These are phyloP conservation scores for Noccaea bulbosa DNA, from an alignment of 345 rosid genomes.

Conservation along the genomic window DNA sequence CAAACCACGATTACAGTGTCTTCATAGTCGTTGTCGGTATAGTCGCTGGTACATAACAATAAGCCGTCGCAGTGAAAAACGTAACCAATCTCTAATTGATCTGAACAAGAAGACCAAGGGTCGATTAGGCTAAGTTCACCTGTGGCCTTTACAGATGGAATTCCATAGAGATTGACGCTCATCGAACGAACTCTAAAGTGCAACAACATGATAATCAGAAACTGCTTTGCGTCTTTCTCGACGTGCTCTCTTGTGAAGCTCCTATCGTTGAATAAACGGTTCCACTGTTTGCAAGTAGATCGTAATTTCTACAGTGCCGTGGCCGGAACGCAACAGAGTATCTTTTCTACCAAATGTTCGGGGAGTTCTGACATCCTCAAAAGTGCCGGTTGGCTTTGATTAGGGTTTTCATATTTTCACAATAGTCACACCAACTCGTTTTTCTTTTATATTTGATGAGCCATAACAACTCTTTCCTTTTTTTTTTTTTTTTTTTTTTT, in stretches of 20 bases:
- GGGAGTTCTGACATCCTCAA: too few species aligned
- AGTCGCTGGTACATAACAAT: not conserved
- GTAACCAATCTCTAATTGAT: not conserved
- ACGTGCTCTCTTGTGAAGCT: not conserved
- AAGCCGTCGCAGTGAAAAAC: constrained; percentile 20
- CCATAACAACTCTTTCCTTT: too few species aligned
- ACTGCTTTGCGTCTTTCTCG: not conserved
- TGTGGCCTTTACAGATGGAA: not conserved
- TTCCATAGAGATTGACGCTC: not conserved
- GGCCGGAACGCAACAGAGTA: constrained; percentile 8
- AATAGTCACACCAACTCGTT: too few species aligned
- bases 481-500: too few species aligned
- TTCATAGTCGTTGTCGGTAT: too few species aligned
- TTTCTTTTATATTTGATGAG: too few species aligned
- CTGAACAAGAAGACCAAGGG: not conserved
- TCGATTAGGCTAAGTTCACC: not conserved
- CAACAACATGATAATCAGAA: constrained; percentile 1
- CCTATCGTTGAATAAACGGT: not conserved
- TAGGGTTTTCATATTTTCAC: too few species aligned
- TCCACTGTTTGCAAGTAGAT: constrained; percentile 17
- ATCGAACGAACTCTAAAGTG: not conserved
- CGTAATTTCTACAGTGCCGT: not conserved
- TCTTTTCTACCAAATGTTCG: not conserved
- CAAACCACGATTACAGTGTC: not conserved
- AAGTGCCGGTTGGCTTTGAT: too few species aligned